phyloP scores from a whole-genome alignment of 2,329 filamentous ascomycete species.

The Fusarium sp. region DNA sequence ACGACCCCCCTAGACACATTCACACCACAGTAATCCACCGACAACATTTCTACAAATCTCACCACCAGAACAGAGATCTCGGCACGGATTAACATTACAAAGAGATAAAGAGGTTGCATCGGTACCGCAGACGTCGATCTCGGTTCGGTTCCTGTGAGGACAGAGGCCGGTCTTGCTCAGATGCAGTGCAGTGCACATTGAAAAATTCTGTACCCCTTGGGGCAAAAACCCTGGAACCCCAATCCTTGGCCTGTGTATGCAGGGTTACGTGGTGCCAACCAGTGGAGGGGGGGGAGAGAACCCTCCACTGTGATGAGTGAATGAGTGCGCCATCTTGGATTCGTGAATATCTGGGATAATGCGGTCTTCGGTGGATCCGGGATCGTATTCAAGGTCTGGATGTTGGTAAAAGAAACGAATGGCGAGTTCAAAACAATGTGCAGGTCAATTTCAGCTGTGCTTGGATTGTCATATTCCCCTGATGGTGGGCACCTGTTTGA shows the following conservation, averaged over 20 bases:
- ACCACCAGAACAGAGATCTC: background rate
- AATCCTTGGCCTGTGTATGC: background rate
- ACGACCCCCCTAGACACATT: background rate
- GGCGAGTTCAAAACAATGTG: background rate
- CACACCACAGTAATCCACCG: background rate
- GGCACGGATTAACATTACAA: background rate
- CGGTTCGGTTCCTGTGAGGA: background rate
- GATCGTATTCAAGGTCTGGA: background rate
- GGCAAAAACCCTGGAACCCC: background rate
- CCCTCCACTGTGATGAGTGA: background rate
- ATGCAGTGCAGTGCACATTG: background rate
- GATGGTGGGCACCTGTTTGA: background rate
- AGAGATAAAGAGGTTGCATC: conserved; percentile 2
- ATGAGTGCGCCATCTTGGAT: background rate
- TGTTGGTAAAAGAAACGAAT: background rate
- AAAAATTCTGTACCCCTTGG: conserved; percentile 2
- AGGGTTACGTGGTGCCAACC: conserved; percentile 1
- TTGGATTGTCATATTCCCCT: background rate
- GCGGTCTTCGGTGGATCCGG: background rate
- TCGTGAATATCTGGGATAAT: background rate
- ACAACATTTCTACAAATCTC: background rate
- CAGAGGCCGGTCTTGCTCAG: background rate
- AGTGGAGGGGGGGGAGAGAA: background rate
- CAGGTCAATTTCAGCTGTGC: background rate
- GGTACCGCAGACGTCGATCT: background rate